These are phyloP conservation scores for Echria macrotheca DNA, from an alignment of 495 filamentous ascomycete genomes.

Conservation along the genomic window DNA sequence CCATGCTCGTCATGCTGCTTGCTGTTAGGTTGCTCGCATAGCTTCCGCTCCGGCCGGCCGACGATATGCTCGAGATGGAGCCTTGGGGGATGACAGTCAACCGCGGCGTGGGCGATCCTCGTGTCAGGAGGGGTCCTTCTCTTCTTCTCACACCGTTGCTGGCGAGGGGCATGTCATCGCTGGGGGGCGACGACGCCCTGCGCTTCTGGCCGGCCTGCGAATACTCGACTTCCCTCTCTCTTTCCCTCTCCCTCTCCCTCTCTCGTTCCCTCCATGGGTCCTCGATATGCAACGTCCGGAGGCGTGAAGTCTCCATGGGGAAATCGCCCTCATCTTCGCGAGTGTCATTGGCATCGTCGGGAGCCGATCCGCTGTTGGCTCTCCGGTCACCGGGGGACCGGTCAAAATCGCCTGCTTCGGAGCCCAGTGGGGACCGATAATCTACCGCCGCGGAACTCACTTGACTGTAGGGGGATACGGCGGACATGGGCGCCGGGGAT, in stretches of 20 bases:
- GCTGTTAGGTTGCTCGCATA: constrained; percentile 65
- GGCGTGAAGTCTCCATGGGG: constrained; percentile 53
- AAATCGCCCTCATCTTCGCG: constrained; percentile 63
- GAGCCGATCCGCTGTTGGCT: constrained; percentile 40
- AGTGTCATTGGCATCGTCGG: constrained; percentile 40
- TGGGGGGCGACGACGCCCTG: constrained; percentile 72
- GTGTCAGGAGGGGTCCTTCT: constrained; percentile 46
- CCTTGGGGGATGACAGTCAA: constrained; percentile 55
- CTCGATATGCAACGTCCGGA: constrained; percentile 57
- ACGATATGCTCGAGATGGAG: constrained; percentile 70
- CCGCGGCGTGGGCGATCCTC: constrained; percentile 53
- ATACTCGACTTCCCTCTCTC: constrained; percentile 24
- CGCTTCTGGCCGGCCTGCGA: constrained; percentile 61
- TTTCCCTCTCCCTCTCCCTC: constrained; percentile 32
- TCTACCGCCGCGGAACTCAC: constrained; percentile 34
- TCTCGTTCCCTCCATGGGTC: constrained; percentile 32
- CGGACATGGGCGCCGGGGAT: constrained; percentile 41
- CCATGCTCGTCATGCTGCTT: constrained; percentile 70
- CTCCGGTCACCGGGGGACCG: constrained; percentile 56
- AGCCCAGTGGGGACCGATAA: constrained; percentile 42
- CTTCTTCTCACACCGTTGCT: constrained; percentile 65
- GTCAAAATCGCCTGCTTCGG: constrained; percentile 41
- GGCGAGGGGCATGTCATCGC: constrained; percentile 60
- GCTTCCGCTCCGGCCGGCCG: constrained; percentile 66
- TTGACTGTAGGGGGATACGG: constrained; percentile 45